A percentile compares a stretch with the other conserved stretches of the same genome.
phyloP scores from a whole-genome alignment of 75 land plant species.

The Ceratopteris richardii region DNA sequence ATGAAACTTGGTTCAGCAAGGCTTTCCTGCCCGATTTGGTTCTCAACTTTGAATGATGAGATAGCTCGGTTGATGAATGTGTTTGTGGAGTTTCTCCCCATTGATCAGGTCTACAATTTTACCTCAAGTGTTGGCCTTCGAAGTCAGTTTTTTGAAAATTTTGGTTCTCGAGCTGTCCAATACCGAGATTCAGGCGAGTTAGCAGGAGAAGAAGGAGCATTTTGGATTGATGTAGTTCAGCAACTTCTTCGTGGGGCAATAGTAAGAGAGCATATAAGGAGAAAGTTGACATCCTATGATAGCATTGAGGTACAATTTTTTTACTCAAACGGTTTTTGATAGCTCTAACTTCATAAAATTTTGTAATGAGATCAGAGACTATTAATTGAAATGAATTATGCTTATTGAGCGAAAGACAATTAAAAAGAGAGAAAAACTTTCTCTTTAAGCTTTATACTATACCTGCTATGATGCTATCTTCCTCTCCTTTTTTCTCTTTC shows the following conservation, averaged over 20 bases:
- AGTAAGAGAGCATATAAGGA: conserved; percentile 73
- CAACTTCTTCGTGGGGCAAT: conserved; percentile 69
- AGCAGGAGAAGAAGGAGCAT: conserved; percentile 53
- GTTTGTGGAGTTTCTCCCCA: conserved; percentile 58
- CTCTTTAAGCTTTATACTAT: too few species aligned
- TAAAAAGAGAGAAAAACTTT: too few species aligned
- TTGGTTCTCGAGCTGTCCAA: conserved; percentile 72
- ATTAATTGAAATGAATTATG: too few species aligned
- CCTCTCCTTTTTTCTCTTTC: too few species aligned
- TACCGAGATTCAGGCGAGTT: conserved; percentile 24
- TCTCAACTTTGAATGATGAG: conserved; percentile 52
- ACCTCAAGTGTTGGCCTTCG: conserved; percentile 62
- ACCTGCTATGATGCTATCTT: too few species aligned
- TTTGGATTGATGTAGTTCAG: conserved; percentile 86
- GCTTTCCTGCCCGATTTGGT: conserved; percentile 69
- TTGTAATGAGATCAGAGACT: too few species aligned
- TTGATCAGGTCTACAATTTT: conserved; percentile 55
- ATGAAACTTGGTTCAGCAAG: conserved; percentile 83
- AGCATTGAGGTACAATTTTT: conserved; percentile 64
- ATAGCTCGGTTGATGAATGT: conserved; percentile 80
- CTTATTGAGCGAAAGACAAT: too few species aligned
- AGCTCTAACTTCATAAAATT: too few species aligned
- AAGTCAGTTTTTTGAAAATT: conserved; percentile 76
- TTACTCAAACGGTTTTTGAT: too few species aligned
- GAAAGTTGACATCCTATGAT: conserved; percentile 72